These are phyloP conservation scores for Scenedesmus sp. DNA, from an alignment of 163 green algal species.

Conservation along the genomic window DNA sequence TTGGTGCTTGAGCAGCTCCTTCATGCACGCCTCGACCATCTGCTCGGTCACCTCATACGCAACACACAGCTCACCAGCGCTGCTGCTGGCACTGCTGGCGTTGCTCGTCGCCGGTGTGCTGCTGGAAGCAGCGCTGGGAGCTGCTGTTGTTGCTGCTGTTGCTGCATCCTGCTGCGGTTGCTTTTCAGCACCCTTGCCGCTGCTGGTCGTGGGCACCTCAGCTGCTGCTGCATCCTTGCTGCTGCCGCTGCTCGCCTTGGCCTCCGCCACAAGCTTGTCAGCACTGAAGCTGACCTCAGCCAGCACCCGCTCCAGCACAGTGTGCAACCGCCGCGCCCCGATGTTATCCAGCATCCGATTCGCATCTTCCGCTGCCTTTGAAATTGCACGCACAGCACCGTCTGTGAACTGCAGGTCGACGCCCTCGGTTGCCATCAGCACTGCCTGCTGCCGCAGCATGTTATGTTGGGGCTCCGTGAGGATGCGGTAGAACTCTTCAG, in stretches of 20 bases:
- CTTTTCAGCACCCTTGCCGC: neutral
- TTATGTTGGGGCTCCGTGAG: constrained; percentile 96
- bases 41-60: constrained; percentile 76
- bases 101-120: neutral
- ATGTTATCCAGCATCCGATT: constrained; percentile 96
- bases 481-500: constrained; percentile 95
- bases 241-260: constrained; percentile 76
- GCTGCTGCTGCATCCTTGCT: constrained; percentile 19
- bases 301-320: constrained; percentile 92
- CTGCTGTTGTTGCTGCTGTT: constrained; percentile 7
- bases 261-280: constrained; percentile 80
- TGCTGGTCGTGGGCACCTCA: neutral
- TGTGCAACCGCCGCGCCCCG: constrained; percentile 93
- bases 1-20: constrained; percentile 88
- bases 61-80: constrained; percentile 39
- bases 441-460: constrained; percentile 95
- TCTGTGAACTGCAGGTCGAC: constrained; percentile 88
- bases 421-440: constrained; percentile 88
- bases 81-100: constrained; percentile 28
- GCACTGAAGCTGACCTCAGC: constrained; percentile 94
- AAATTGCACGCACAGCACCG: constrained; percentile 74
- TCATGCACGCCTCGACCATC: constrained; percentile 80
- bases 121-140: neutral
- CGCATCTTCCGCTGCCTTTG: constrained; percentile 82
- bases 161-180: neutral